A percentile compares a stretch with the other conserved stretches of the same genome.
phyloP scores from a whole-genome alignment of 2,329 filamentous ascomycete species.

The Cladosporium sp. region DNA sequence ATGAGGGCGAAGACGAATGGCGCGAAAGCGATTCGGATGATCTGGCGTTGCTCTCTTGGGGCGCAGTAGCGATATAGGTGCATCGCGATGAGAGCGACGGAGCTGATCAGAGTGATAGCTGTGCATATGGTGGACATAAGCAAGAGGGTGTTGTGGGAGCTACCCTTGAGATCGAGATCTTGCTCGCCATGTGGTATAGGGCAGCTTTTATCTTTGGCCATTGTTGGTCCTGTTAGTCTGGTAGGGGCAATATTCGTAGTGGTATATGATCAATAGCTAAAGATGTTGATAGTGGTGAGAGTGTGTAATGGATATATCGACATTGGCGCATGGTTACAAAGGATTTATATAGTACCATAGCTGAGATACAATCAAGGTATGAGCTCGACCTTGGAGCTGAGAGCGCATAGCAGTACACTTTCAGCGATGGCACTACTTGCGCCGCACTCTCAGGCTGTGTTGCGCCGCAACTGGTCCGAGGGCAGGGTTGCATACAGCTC shows the following conservation, averaged over 20 bases:
- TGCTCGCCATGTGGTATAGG: constrained; percentile 33
- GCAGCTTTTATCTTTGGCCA: constrained; percentile 22
- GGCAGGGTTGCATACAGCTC: neutral
- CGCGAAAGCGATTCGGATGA: constrained; percentile 32
- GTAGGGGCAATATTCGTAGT: neutral
- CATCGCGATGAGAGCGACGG: constrained; percentile 27
- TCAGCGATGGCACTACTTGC: neutral
- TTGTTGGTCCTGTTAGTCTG: neutral
- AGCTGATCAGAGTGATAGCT: constrained; percentile 24
- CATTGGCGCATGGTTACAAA: neutral
- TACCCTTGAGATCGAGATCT: constrained; percentile 39
- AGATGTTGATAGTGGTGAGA: neutral
- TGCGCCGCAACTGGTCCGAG: neutral
- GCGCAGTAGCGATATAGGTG: constrained; percentile 33
- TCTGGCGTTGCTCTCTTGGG: constrained; percentile 35
- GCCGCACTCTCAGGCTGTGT: neutral
- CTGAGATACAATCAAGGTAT: neutral
- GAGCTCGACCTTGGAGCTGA: neutral
- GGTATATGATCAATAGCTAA: neutral
- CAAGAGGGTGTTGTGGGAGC: constrained; percentile 26
- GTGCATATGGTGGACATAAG: constrained; percentile 24
- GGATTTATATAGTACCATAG: neutral
- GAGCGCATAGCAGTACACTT: neutral
- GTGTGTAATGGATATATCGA: neutral
- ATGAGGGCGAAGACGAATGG: constrained; percentile 28